Conservation (phyloP, 23 red algal species). For the Cyanidioschyzon merolae region DNA sequence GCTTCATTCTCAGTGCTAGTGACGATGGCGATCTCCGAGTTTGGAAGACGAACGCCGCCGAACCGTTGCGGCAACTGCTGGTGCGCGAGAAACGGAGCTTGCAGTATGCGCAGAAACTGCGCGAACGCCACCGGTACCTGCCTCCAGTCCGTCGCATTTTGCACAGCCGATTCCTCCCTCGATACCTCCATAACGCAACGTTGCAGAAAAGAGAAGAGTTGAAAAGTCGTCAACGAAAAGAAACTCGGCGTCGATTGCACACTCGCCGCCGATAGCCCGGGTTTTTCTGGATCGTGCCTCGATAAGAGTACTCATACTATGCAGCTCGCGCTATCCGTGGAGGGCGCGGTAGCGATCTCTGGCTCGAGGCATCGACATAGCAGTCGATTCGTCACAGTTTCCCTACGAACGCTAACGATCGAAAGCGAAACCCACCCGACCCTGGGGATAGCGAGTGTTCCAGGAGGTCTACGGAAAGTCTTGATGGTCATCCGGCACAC, state of each 20-base stretch:
- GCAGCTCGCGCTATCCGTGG: no score
- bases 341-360: no score
- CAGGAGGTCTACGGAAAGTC: no score
- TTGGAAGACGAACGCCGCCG: constrained; percentile 73
- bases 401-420: no score
- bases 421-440: no score
- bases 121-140: neutral
- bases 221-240: constrained; percentile 1
- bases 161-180: neutral
- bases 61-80: constrained; percentile 63
- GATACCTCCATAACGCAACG: neutral
- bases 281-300: no score
- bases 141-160: neutral
- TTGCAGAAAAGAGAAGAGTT: constrained; percentile 5
- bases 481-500: no score
- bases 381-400: no score
- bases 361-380: no score
- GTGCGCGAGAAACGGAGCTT: constrained; percentile 44
- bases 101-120: constrained; percentile 35
- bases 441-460: no score
- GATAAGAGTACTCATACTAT: no score
- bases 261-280: no score
- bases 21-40: constrained; percentile 95
- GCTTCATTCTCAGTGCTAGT: constrained; percentile 61
- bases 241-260: neutral